Evolutionary conservation across 1,284 basidiomycete genomes (phyloP).

Genomic region (Coniferiporia sulphurascens): DNA sequence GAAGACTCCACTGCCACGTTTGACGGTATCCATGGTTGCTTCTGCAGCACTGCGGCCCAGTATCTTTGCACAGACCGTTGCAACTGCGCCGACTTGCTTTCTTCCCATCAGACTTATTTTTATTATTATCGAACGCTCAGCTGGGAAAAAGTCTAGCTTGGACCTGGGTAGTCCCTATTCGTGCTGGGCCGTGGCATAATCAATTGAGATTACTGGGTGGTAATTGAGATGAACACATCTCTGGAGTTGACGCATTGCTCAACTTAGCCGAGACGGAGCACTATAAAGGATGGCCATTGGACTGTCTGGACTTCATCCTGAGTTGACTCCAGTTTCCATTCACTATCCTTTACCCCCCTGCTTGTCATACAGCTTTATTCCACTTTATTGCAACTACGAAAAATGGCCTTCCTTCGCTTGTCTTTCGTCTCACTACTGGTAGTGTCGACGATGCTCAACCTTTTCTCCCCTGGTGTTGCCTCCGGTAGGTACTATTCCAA

Average conservation of each 20-base stretch:
- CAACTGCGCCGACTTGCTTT: neutral
- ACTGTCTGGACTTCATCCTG: conserved; percentile 1
- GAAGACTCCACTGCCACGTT: neutral
- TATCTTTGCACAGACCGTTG: neutral
- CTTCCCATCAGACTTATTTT: neutral
- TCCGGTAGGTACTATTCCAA: neutral
- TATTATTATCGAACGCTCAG: neutral
- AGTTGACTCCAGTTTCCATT: conserved; percentile 11
- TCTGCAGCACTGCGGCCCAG: neutral
- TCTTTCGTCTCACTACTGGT: conserved; percentile 7
- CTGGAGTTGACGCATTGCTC: too few relatives aligned
- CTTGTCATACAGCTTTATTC: conserved; percentile 10
- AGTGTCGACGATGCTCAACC: conserved; percentile 2
- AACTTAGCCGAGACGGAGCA: too few relatives aligned
- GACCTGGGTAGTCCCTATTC: too few relatives aligned
- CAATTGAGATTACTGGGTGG: too few relatives aligned
- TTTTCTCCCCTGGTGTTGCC: neutral
- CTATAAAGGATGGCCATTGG: conserved; percentile 5
- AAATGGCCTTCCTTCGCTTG: conserved; percentile 1
- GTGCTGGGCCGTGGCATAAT: too few relatives aligned
- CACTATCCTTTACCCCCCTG: neutral
- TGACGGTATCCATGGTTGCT: neutral
- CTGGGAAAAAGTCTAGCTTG: too few relatives aligned
- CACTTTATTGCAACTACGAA: neutral
- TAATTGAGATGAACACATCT: too few relatives aligned